Evolutionary conservation across 257 asterid genomes (phyloP), one percentile per base, ranked within the genome.

Genomic region (Penstemon newberryi): DNA sequence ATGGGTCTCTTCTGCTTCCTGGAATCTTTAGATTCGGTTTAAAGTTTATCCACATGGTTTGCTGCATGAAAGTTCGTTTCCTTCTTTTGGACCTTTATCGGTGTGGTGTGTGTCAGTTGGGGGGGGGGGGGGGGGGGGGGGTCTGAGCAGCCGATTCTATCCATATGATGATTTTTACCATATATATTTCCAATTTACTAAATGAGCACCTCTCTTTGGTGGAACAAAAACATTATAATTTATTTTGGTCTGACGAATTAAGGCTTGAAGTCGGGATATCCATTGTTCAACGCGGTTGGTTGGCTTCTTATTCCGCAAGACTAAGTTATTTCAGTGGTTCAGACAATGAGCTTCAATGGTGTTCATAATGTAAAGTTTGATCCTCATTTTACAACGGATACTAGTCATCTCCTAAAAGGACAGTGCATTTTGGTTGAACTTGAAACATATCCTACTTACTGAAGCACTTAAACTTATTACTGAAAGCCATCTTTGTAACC

Each of bases 41-140:
- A 57, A 37, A 25, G 47, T 56, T 75, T 56, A 66, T 60, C 46
- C 60, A 62, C 45, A 42, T 9, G 6, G 15, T 60, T 52, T 50
- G 37, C 39, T 64, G 55, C 33, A 25, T 25, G 33, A 25, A 25
- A 25, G 33, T 25, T 25, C 33, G 33, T 25, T 25, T 25, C 33
- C 33, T 43, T 56, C 33, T 54, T 7, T 64, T 18, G 15, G 50
- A 38, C 54, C 65, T 42, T 44, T 57, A 12, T 70, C n/a, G 40
- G 46, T 57, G 55, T 25, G 61, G 46, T 38, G 47, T 15, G 60
- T 33, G 7, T 36, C 11, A 8, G 10, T 63, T 46, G 71, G 66
- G 56, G n/a, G 19, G 7, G 8, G 3, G 63, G 38, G 50, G 55
- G 45, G 57, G 56, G 12, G 38, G 15, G 18, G 18, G 18, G 18